Evolutionary conservation across 1,139 yeast genomes (phyloP), one percentile per base, ranked within the genome.

Genomic region (Hanseniaspora uvarum): DNA sequence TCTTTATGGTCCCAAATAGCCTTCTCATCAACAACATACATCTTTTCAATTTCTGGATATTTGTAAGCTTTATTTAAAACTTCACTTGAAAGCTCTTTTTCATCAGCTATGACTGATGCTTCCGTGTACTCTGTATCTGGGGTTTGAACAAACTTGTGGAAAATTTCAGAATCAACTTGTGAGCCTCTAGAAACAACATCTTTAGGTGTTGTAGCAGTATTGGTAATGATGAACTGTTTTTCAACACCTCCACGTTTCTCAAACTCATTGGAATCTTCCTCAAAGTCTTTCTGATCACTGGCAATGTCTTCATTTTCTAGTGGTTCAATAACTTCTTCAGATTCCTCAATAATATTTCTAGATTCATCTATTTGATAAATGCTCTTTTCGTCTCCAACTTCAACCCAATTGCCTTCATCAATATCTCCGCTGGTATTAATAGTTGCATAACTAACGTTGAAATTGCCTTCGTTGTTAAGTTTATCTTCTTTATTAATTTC

Each of bases 51-150:
- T 8, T 62, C 46, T 5, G 60, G 58, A 11, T 40, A 37, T 3
- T 68, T 67, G 46, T 61, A 55, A 2, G 55, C 55, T 14, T 59
- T 58, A 8, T 65, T 68, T 10, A 67, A 56, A 50, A 71, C 30
- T 5, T 41, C 44, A 26, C 47, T 45, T 21, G 26, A 18, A 30
- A 49, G 68, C 7, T 59, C 56, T 49, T 73, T 75, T 55, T 73
- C 77, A 47, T 66, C 61, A 55, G 70, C 72, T 61, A 73, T 72
- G 0, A 72, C 56, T 44, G 67, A 61, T 1, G 62, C 40, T 1
- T 59, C 56, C 18, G 65, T 59, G 21, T 60, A 60, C 30, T 56
- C 31, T 7, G 18, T 14, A 14, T 18, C 46, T 8, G 46, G 46
- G 2, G 54, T 43, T 19, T 54, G 45, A 1, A 30, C 47, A 14